A percentile compares a stretch with the other conserved stretches of the same genome.
phyloP scores from a whole-genome alignment of 2,329 filamentous ascomycete species.

The Fusarium piperis region DNA sequence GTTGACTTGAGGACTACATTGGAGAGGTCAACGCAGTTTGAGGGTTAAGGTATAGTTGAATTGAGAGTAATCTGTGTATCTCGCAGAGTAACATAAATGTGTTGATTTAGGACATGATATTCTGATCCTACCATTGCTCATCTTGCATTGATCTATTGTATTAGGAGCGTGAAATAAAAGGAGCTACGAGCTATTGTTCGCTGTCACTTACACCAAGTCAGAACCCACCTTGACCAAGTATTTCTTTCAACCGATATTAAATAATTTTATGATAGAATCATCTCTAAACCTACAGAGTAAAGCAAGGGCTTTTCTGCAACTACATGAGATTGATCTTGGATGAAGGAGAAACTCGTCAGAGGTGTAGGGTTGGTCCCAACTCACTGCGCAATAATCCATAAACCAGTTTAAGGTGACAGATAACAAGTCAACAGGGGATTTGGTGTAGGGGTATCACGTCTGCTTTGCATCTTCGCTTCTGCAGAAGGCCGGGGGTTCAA shows the following conservation, averaged over 20 bases:
- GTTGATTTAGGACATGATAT: neutral
- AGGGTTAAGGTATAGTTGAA: neutral
- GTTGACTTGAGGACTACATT: too few relatives aligned
- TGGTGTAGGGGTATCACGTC: slow-evolving; percentile 45
- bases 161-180: too few relatives aligned
- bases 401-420: too few relatives aligned
- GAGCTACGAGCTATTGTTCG: neutral
- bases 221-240: neutral
- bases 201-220: neutral
- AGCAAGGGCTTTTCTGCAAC: too few relatives aligned
- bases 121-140: too few relatives aligned
- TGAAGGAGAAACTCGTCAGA: neutral
- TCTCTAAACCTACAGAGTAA: too few relatives aligned
- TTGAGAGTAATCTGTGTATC: neutral
- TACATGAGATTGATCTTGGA: neutral
- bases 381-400: neutral
- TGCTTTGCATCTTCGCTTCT: slow-evolving; percentile 39
- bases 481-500: slow-evolving; percentile 46
- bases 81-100: neutral
- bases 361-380: neutral
- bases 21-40: neutral
- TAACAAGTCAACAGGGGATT: slow-evolving; percentile 28
- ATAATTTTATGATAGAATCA: too few relatives aligned
- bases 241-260: neutral
- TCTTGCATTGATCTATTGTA: too few relatives aligned